phyloP scores from a whole-genome alignment of 148 eudicot genomes.

The Bassia scoparia region DNA sequence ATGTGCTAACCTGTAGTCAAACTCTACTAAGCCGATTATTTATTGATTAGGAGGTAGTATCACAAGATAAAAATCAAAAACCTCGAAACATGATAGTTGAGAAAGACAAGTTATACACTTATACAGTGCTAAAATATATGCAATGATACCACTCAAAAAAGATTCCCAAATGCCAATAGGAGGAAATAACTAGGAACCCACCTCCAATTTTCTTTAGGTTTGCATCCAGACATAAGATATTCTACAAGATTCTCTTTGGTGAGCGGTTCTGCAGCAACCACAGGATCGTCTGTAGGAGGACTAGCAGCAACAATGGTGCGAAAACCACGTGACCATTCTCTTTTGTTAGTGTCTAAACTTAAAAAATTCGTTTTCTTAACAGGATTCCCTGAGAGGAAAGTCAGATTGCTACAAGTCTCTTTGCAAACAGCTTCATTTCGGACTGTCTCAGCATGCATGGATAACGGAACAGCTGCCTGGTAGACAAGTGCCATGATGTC shows the following conservation, averaged over 20 bases:
- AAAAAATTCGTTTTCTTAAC: slow-evolving; percentile 32
- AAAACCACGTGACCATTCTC: slow-evolving; percentile 36
- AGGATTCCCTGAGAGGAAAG: slow-evolving; percentile 31
- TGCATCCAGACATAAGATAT: slow-evolving; percentile 95
- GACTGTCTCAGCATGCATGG: slow-evolving; percentile 37
- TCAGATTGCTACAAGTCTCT: slow-evolving; percentile 29
- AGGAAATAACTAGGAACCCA: slow-evolving; percentile 14
- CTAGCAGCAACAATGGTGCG: slow-evolving; percentile 69
- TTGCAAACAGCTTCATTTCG: slow-evolving; percentile 39
- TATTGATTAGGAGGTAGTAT: neutral
- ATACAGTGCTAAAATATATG: neutral
- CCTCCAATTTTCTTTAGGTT: slow-evolving; percentile 98
- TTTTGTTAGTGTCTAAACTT: slow-evolving; percentile 21
- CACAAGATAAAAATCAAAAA: neutral
- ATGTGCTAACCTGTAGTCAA: no score
- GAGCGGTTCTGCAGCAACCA: slow-evolving; percentile 71
- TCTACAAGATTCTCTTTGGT: slow-evolving; percentile 86
- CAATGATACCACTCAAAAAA: neutral
- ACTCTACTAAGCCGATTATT: neutral
- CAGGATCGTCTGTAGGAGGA: slow-evolving; percentile 84
- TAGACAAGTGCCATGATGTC: slow-evolving; percentile 57
- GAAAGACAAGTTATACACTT: no score
- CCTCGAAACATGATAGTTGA: neutral
- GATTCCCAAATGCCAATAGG: neutral
- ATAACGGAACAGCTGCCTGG: slow-evolving; percentile 48